A percentile compares a stretch with the other conserved stretches of the same genome.
Evolutionary conservation across 1,284 basidiomycete species (phyloP).

Genomic region (Cryptococcus sp.): DNA sequence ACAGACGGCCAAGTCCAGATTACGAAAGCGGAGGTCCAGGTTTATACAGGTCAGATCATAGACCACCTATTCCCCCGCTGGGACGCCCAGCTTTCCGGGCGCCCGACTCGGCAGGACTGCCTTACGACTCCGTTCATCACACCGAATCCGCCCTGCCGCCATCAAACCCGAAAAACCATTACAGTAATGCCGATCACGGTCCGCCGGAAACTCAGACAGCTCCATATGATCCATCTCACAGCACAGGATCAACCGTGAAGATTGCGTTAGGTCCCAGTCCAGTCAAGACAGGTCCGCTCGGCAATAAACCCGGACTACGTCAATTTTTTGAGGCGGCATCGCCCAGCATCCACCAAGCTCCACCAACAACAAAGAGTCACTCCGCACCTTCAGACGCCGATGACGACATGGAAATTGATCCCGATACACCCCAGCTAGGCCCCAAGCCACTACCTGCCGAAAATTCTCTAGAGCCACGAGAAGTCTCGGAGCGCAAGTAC

Average conservation of each 20-base stretch:
- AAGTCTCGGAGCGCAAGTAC: conserved; percentile 21
- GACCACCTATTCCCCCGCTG: too few species aligned
- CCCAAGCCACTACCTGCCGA: background rate
- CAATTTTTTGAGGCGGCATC: background rate
- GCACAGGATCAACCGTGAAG: background rate
- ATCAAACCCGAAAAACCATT: too few species aligned
- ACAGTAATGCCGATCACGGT: too few species aligned
- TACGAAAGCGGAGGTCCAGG: too few species aligned
- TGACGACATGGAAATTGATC: background rate
- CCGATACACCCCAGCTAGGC: background rate
- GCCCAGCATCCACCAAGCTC: background rate
- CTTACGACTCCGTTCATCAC: too few species aligned
- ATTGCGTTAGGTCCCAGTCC: background rate
- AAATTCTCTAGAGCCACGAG: conserved; percentile 13
- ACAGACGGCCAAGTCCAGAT: too few species aligned
- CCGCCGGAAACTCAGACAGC: too few species aligned
- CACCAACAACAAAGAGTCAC: background rate
- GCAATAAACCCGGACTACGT: background rate
- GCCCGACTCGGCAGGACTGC: too few species aligned
- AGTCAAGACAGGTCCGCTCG: background rate
- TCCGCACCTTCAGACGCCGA: background rate
- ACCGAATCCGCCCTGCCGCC: too few species aligned
- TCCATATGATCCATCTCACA: too few species aligned
- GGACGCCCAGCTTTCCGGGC: too few species aligned
- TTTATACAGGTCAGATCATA: too few species aligned